phyloP scores from a whole-genome alignment of 169 alveolate genomes.

The Eimeria zaria region DNA sequence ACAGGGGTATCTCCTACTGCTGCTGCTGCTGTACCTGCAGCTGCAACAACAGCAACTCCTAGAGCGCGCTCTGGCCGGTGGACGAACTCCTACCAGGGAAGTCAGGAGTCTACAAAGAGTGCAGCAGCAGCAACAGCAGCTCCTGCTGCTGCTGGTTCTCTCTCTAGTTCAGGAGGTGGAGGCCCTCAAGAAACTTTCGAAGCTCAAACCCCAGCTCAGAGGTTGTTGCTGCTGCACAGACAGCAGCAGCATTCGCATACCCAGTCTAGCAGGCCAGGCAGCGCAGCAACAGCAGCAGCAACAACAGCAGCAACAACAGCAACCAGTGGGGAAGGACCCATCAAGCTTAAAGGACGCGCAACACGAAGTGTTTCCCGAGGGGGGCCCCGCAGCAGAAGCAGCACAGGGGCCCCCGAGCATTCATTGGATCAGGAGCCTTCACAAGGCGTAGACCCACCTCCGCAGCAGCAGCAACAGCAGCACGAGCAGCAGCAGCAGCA shows the following conservation, averaged over 20 bases:
- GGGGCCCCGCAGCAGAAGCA: constrained; percentile 10
- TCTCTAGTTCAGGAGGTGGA: not conserved
- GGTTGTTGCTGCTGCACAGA: not conserved
- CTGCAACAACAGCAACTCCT: not conserved
- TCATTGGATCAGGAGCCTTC: not conserved
- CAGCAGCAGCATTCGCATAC: constrained; percentile 14
- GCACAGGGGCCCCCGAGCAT: constrained; percentile 24
- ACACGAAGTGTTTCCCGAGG: constrained; percentile 29
- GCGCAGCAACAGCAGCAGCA: constrained; percentile 16
- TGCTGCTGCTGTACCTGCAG: not conserved
- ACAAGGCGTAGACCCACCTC: not conserved
- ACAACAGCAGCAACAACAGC: not conserved
- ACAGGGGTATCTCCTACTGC: not conserved
- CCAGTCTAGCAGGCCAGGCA: constrained; percentile 7
- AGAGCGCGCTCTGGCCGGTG: constrained; percentile 46
- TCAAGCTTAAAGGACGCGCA: not conserved
- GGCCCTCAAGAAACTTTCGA: not conserved
- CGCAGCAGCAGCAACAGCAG: constrained; percentile 46
- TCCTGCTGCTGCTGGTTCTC: not conserved
- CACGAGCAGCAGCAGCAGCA: constrained; percentile 26
- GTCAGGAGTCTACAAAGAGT: constrained; percentile 6
- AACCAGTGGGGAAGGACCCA: not conserved
- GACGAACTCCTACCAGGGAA: constrained; percentile 4
- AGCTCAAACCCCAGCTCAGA: not conserved
- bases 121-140: not conserved